Conservation (phyloP, 805 yeast species). For the Cyberlindnera euphorbiae region DNA sequence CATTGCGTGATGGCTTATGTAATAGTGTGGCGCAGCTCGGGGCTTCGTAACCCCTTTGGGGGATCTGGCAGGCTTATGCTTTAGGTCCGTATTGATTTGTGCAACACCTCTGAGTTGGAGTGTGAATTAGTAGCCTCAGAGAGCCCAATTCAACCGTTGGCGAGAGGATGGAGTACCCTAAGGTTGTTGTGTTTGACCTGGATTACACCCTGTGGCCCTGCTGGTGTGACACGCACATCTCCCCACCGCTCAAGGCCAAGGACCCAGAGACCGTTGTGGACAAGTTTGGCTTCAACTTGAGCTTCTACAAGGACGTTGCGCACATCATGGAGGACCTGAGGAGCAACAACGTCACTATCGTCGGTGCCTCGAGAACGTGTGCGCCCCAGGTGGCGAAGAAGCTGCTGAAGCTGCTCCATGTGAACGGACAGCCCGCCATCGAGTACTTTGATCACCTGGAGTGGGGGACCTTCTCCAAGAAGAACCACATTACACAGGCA, state of each 20-base stretch:
- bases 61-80: too few relatives aligned
- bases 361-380: conserved; percentile 76
- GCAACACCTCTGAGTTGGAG: too few relatives aligned
- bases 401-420: conserved; percentile 46
- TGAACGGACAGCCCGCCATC: conserved; percentile 50
- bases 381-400: conserved; percentile 74
- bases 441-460: conserved; percentile 52
- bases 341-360: conserved; percentile 42
- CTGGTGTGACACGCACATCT: conserved; percentile 77
- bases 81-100: too few relatives aligned
- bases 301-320: conserved; percentile 66
- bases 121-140: too few relatives aligned
- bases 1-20: too few relatives aligned
- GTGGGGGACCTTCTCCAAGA: conserved; percentile 66
- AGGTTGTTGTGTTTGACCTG: conserved; percentile 65
- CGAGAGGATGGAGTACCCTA: conserved; percentile 30
- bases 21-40: too few relatives aligned
- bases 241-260: conserved; percentile 44
- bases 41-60: too few relatives aligned
- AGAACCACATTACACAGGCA: conserved; percentile 53
- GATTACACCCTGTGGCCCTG: conserved; percentile 81
- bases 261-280: conserved; percentile 42
- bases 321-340: conserved; percentile 51
- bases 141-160: too few relatives aligned
- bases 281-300: conserved; percentile 45